Evolutionary conservation across 352 stramenopile species (phyloP).

Genomic region (Phytophthora chlamydospora): DNA sequence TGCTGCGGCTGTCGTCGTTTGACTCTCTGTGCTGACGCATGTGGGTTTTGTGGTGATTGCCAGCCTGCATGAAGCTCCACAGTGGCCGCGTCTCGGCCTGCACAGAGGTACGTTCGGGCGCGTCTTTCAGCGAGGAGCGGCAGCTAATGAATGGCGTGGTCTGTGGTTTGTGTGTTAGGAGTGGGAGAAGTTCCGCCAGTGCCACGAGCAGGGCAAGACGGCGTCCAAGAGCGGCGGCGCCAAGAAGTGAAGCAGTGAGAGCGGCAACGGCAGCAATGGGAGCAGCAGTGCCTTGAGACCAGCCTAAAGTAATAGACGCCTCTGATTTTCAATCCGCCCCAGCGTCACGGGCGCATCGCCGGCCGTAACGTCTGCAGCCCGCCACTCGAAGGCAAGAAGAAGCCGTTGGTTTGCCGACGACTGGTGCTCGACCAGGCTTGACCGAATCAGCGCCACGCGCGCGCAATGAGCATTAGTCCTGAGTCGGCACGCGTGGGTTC

Average conservation of each 20-base stretch:
- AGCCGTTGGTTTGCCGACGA: constrained; percentile 7
- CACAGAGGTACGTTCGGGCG: constrained; percentile 42
- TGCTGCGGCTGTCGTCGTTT: constrained; percentile 3
- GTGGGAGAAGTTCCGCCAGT: constrained; percentile 80
- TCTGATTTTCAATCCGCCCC: constrained; percentile 1
- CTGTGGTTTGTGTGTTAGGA: constrained; percentile 34
- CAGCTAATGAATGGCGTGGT: constrained; percentile 7
- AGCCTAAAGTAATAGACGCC: constrained; percentile 6
- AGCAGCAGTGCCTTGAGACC: not conserved
- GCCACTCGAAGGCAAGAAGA: constrained; percentile 10
- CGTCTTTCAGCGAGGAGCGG: not conserved
- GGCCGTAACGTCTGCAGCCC: constrained; percentile 6
- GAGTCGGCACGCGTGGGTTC: no score
- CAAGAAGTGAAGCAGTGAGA: constrained; percentile 16
- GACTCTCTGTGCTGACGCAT: constrained; percentile 14
- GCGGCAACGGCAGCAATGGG: not conserved
- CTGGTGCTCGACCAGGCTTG: not conserved
- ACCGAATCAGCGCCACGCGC: constrained; percentile 1
- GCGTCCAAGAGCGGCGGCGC: constrained; percentile 21
- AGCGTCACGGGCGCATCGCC: not conserved
- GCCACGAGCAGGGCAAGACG: constrained; percentile 62
- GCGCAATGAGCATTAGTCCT: not conserved
- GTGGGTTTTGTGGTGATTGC: constrained; percentile 11
- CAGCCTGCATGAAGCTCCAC: constrained; percentile 85
- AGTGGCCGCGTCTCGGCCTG: constrained; percentile 78